phyloP scores from a whole-genome alignment of 768 basidiomycete species.

The Tylopilus rubrobrunneus region DNA sequence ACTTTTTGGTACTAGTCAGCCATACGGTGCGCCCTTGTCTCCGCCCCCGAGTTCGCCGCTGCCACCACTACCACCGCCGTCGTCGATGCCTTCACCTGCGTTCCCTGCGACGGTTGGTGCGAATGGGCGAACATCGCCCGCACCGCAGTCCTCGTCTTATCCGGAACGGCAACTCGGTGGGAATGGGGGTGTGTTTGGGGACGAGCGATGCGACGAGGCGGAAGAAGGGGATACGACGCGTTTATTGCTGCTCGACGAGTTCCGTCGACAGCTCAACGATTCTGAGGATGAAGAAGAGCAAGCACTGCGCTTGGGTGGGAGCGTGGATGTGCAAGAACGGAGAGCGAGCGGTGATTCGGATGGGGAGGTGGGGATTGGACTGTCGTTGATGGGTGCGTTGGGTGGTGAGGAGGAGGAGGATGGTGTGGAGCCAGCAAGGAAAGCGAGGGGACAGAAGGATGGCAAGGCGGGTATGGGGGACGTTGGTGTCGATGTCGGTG shows the following conservation, averaged over 20 bases:
- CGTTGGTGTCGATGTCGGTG: slow-evolving; percentile 2
- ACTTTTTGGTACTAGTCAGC: neutral
- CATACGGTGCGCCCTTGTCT: slow-evolving; percentile 14
- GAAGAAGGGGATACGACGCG: slow-evolving; percentile 19
- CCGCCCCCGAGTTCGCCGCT: slow-evolving; percentile 23
- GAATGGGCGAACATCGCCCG: slow-evolving; percentile 18
- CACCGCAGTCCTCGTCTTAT: neutral
- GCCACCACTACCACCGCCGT: slow-evolving; percentile 16
- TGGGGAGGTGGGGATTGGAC: slow-evolving; percentile 64
- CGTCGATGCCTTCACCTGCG: slow-evolving; percentile 13
- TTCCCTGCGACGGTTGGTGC: slow-evolving; percentile 14
- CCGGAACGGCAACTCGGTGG: neutral
- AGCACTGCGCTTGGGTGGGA: neutral
- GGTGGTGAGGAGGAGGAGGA: slow-evolving; percentile 28
- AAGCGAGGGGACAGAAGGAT: neutral
- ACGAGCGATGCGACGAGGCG: slow-evolving; percentile 1
- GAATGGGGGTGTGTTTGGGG: neutral
- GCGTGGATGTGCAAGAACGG: neutral
- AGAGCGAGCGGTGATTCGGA: slow-evolving; percentile 41
- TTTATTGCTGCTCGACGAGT: slow-evolving; percentile 26
- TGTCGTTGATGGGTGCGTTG: slow-evolving; percentile 58
- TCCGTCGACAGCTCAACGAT: slow-evolving; percentile 18
- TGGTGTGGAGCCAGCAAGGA: slow-evolving; percentile 3
- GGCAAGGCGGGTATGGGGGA: neutral
- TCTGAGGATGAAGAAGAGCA: slow-evolving; percentile 8